phyloP scores from a whole-genome alignment of 805 yeast species.

The Candida alai region DNA sequence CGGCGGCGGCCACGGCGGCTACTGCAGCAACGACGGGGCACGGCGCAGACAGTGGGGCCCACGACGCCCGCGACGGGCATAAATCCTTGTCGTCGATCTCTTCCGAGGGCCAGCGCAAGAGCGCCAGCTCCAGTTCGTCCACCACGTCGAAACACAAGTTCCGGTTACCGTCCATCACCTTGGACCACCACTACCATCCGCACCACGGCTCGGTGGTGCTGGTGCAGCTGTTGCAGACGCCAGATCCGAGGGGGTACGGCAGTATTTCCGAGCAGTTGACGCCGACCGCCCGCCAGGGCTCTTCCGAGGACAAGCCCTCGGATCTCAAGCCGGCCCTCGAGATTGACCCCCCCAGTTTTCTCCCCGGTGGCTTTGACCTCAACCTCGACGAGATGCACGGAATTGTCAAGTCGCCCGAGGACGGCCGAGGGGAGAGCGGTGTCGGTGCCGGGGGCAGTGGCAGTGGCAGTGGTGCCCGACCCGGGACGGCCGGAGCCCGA shows the following conservation, averaged over 20 bases:
- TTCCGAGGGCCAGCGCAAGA: conserved; percentile 17
- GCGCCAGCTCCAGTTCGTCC: conserved; percentile 3
- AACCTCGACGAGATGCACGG: conserved; percentile 50
- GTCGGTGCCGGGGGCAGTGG: not conserved
- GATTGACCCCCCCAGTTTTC: conserved; percentile 6
- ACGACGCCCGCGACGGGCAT: too few species aligned
- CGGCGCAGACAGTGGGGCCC: too few species aligned
- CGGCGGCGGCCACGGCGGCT: conserved; percentile 3
- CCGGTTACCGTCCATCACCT: conserved; percentile 32
- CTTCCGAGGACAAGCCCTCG: too few species aligned
- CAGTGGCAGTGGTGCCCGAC: not conserved
- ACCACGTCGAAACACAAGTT: conserved; percentile 26
- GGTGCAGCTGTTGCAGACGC: conserved; percentile 8
- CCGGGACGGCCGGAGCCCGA: not conserved
- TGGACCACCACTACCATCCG: conserved; percentile 23
- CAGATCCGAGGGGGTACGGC: too few species aligned
- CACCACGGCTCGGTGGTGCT: conserved; percentile 3
- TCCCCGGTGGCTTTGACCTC: conserved; percentile 35
- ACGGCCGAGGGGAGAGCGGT: too few species aligned
- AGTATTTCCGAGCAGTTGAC: too few species aligned
- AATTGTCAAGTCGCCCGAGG: conserved; percentile 31
- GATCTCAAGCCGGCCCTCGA: too few species aligned
- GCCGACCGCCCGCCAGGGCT: too few species aligned
- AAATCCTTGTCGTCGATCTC: conserved; percentile 24
- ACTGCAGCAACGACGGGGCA: too few species aligned